Base-by-base conservation (phyloP, 2,329 filamentous ascomycete genomes). In the Pyricularia sp. region DNA sequence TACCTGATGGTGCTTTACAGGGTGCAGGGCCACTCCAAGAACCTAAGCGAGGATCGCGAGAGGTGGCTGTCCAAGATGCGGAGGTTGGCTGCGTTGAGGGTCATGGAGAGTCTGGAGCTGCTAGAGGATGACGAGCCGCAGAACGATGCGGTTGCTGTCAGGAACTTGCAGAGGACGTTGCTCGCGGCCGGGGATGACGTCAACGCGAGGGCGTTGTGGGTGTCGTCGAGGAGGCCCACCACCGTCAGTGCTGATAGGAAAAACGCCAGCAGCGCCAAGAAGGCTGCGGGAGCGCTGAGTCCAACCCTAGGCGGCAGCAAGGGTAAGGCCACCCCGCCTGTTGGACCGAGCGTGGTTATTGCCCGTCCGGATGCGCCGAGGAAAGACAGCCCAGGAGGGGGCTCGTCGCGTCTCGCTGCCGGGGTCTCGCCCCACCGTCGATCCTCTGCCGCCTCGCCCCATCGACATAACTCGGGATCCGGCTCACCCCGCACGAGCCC, bases 21-120 rank as follows among this genome's bases (percentile, higher is more conserved):
- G 26, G 5, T 64, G 28, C 53, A 44, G 22, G 55, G 28, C 10
- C n/a, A 4, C 24, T 55, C 62, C 13, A 28, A 26, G 24, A 19
- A 8, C 28, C 22, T 28, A 10, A 16, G 8, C 4, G 55, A 59
- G 26, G 55, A 59, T 28, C 55, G 55, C 24, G 55, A 59, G 12
- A 30, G 55, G 24, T 59, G 55, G 55, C 26, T 59, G 13, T 19
- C 19, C 30, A 44, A 35, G 30, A 44, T 44, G 60, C 53, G 49
- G 16, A 10, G 31, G 12, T 31, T 64, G 53, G 40, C 49, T 16
- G 44, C 62, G 0, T 28, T 55, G 26, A 10, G 62, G 10, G 9
- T 59, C n/a, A 26, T n/a, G 40, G 62, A 64, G 30, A 55, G 62
- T 28, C 62, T 64, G 3, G 62, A 57, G 62, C 62, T 64, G 30